Conservation (phyloP, 257 asterid genomes). For the Ophiorrhiza pumila region DNA sequence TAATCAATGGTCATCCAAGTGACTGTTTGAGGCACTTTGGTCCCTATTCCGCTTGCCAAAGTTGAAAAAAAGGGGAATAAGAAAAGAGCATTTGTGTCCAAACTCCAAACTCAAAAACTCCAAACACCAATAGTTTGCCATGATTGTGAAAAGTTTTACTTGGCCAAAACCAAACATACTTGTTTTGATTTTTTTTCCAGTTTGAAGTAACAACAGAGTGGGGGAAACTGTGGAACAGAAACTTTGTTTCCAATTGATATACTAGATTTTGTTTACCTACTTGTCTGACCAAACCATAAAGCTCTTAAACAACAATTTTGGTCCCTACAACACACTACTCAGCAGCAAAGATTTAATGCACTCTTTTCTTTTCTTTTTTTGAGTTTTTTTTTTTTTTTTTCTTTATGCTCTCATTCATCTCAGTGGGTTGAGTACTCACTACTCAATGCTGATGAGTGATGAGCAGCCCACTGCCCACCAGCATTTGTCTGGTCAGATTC, state of each 20-base stretch:
- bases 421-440: not conserved
- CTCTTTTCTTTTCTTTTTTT: too few relatives aligned
- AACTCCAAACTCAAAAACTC: not conserved
- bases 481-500: slow-evolving; percentile 16
- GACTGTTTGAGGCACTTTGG: not conserved
- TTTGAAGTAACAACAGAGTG: not conserved
- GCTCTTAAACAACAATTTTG: not conserved
- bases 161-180: too few relatives aligned
- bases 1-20: not conserved
- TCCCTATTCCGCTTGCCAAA: not conserved
- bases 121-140: not conserved
- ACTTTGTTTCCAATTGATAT: too few relatives aligned
- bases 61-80: not conserved
- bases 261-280: slow-evolving; percentile 1
- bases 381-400: too few relatives aligned
- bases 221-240: not conserved
- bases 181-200: too few relatives aligned
- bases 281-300: slow-evolving; percentile 9
- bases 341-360: not conserved
- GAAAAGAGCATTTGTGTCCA: slow-evolving; percentile 3
- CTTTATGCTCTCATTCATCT: too few relatives aligned
- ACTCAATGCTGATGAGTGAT: not conserved
- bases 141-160: not conserved
- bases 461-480: slow-evolving; percentile 17
- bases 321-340: slow-evolving; percentile 5